Conservation (phyloP, 192 early-diverging fungal genomes). For the Umbelopsis isabellina region DNA sequence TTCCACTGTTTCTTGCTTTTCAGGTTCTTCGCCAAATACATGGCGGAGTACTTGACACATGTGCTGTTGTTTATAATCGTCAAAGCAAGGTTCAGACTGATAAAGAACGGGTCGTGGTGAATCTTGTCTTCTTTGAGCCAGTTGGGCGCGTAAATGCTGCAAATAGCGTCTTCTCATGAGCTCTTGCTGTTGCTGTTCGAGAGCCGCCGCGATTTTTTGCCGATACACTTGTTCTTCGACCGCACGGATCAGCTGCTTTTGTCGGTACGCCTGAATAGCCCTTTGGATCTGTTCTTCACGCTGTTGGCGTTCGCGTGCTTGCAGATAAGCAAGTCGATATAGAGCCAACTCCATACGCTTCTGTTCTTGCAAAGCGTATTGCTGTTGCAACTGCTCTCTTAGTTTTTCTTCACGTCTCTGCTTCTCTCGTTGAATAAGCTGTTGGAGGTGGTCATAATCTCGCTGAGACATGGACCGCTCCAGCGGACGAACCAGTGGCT, state of each 20-base stretch:
- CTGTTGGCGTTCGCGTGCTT: not conserved
- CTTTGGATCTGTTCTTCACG: conserved; percentile 12
- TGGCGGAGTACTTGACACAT: conserved; percentile 9
- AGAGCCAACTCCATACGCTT: not conserved
- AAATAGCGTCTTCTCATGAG: not conserved
- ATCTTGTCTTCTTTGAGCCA: not conserved
- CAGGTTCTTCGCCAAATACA: not conserved
- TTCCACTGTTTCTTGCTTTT: not conserved
- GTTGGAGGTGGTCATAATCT: not conserved
- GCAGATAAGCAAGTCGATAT: not conserved
- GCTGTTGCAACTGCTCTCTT: conserved; percentile 11
- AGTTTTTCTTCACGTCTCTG: conserved; percentile 2
- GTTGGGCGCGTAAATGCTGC: not conserved
- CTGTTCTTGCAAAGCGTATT: conserved; percentile 8
- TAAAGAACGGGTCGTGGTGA: not conserved
- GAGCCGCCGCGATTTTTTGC: conserved; percentile 4
- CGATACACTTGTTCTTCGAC: conserved; percentile 19
- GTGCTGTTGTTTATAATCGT: conserved; percentile 1
- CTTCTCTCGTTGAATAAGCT: not conserved
- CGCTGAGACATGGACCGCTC: conserved; percentile 9
- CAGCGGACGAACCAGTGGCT: not conserved
- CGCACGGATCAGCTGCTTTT: conserved; percentile 13
- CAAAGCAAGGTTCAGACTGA: not conserved
- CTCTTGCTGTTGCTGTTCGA: conserved; percentile 7
- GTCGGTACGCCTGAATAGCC: conserved; percentile 7